phyloP scores from a whole-genome alignment of 2,329 filamentous ascomycete species.

The Didymosphaeria variabile region DNA sequence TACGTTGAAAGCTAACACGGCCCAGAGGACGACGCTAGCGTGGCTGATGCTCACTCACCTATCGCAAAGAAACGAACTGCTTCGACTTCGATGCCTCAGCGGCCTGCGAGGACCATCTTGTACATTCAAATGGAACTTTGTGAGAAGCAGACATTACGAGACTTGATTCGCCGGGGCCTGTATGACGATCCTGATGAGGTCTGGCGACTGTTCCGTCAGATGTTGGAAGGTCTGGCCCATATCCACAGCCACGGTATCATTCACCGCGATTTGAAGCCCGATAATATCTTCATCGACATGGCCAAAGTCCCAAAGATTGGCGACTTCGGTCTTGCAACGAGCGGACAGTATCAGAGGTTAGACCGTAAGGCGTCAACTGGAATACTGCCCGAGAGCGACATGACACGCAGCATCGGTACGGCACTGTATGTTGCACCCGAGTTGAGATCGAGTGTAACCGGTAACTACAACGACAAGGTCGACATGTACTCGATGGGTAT shows the following conservation, averaged over 20 bases:
- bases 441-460: constrained; percentile 76
- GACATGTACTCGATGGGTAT: constrained; percentile 99
- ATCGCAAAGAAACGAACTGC: constrained; percentile 49
- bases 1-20: constrained; percentile 19
- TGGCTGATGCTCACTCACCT: constrained; percentile 46
- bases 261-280: constrained; percentile 94
- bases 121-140: constrained; percentile 99
- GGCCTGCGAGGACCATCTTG: constrained; percentile 74
- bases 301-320: constrained; percentile 93
- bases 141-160: constrained; percentile 88
- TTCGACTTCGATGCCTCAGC: constrained; percentile 57
- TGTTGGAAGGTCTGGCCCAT: constrained; percentile 87
- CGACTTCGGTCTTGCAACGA: constrained; percentile 94
- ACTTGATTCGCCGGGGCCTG: constrained; percentile 81
- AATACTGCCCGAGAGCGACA: constrained; percentile 60
- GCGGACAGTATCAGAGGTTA: constrained; percentile 73
- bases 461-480: constrained; percentile 90
- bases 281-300: constrained; percentile 96
- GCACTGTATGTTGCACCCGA: constrained; percentile 94
- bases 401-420: constrained; percentile 77
- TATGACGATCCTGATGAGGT: constrained; percentile 78
- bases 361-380: constrained; percentile 59
- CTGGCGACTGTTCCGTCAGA: constrained; percentile 91
- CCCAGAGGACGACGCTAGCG: constrained; percentile 58
- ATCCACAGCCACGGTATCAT: constrained; percentile 93